These are phyloP conservation scores for Pseudogymnoascus sp. DNA, from an alignment of 2,329 filamentous ascomycete species.

Conservation along the genomic window DNA sequence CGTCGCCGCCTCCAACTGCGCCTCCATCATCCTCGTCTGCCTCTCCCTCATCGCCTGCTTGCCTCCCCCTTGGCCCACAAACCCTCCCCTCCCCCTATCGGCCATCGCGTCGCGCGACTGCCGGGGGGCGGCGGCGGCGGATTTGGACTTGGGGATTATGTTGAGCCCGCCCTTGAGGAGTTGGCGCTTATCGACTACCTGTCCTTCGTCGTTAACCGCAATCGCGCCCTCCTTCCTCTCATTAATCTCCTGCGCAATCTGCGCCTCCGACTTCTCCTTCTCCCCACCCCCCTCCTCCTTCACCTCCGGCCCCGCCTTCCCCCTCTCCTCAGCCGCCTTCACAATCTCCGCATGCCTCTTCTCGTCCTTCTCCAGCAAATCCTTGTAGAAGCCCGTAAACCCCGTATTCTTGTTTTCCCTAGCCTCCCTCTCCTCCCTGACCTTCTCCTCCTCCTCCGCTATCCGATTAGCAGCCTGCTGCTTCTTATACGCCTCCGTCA, in stretches of 20 bases:
- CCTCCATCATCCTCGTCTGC: conserved; percentile 70
- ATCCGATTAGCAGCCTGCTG: conserved; percentile 68
- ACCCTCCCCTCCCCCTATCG: conserved; percentile 19
- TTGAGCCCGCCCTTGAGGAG: conserved; percentile 70
- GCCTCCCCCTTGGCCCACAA: conserved; percentile 38
- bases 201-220: conserved; percentile 70
- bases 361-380: conserved; percentile 63
- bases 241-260: conserved; percentile 60
- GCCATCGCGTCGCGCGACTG: neutral
- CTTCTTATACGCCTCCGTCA: conserved; percentile 72
- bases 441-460: conserved; percentile 63
- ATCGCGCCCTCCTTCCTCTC: conserved; percentile 50
- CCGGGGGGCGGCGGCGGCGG: conserved; percentile 26
- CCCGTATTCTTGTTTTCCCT: conserved; percentile 58
- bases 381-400: conserved; percentile 72
- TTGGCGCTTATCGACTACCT: conserved; percentile 78
- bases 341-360: conserved; percentile 60
- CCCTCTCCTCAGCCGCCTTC: conserved; percentile 53
- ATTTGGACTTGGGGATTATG: conserved; percentile 54
- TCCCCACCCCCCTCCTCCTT: conserved; percentile 32
- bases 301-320: conserved; percentile 33
- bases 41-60: conserved; percentile 64
- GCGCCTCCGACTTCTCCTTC: conserved; percentile 48
- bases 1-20: conserved; percentile 63
- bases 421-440: conserved; percentile 54